Evolutionary conservation across 495 filamentous ascomycete species (phyloP).

Genomic region (Pseudomonodictys pantanalensis): DNA sequence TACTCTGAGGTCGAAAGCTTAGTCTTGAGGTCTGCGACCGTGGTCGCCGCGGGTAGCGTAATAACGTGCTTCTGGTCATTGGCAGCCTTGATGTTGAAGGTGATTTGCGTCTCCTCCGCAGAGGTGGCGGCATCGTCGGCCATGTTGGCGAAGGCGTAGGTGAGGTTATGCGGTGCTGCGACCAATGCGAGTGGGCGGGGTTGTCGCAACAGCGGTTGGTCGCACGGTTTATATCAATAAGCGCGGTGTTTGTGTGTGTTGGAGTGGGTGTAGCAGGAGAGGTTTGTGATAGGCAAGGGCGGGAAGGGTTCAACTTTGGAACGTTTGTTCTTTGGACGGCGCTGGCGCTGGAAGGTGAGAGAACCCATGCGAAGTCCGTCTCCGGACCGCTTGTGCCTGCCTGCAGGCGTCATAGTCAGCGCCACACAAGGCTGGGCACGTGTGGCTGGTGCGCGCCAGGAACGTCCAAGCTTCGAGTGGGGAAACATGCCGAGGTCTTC

Average conservation of each 20-base stretch:
- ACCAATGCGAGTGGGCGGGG: neutral
- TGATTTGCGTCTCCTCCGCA: slow-evolving; percentile 59
- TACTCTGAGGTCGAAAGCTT: slow-evolving; percentile 78
- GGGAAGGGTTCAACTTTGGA: neutral
- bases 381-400: neutral
- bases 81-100: slow-evolving; percentile 91
- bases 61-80: slow-evolving; percentile 79
- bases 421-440: neutral
- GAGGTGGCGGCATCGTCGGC: slow-evolving; percentile 52
- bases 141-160: slow-evolving; percentile 13
- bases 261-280: neutral
- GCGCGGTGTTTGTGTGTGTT: neutral
- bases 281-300: neutral
- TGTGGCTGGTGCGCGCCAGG: neutral
- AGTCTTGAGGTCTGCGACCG: slow-evolving; percentile 80
- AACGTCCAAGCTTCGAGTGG: slow-evolving; percentile 8
- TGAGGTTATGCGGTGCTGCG: neutral
- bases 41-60: slow-evolving; percentile 72
- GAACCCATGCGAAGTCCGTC: slow-evolving; percentile 2
- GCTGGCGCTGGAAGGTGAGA: slow-evolving; percentile 4
- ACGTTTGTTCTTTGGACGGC: neutral
- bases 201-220: neutral
- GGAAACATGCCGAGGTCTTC: slow-evolving; percentile 24
- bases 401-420: neutral
- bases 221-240: neutral